Evolutionary conservation across 1,284 basidiomycete genomes (phyloP), one percentile per base, ranked within the genome.

Genomic region (Pseudozyma tsukubaensis): DNA sequence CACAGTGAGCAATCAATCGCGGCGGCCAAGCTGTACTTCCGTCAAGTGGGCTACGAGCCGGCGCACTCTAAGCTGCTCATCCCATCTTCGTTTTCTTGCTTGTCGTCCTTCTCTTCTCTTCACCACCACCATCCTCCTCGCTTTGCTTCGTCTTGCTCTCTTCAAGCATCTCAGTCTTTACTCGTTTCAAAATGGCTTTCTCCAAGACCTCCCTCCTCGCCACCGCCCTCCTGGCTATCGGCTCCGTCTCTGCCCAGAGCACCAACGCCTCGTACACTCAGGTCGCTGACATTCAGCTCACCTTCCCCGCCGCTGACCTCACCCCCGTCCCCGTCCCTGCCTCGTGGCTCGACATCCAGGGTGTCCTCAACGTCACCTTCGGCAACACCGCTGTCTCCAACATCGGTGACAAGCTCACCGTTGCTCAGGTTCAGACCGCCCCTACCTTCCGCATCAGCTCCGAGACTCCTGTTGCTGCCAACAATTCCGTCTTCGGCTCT

Each of bases 341-440:
- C 16, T 45, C 45, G 50, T 74, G 72, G 72, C 61, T 74, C 65
- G 67, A 74, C 72, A 74, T 74, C 34, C 67, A 70, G 57, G 72
- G 72, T 43, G 67, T 74, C 32, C 72, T 74, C 67, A 74, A 74
- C 72, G 63, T 74, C 53, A 70, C 72, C 11, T 74, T 74, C 14
- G 72, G 72, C 42, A 42, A 63, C 57, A 53, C 59, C 18, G 24
- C 34, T n/a, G 72, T 74, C 32, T 55, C 52, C 40, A 70, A 67
- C 72, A 53, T 74, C 24, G 72, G 72, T 32, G 72, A 74, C 59
- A 34, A 24, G 53, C 72, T 74, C 50, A 74, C 67, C 39, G 67
- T 74, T 13, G 63, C 63, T 32, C 72, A 74, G 58, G 72, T 74
- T 19, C 72, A 74, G 57, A 42, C 59, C n/a, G 61, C 63, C 6